Evolutionary conservation across 805 yeast species (phyloP).

Genomic region (Ogataea zsoltii): DNA sequence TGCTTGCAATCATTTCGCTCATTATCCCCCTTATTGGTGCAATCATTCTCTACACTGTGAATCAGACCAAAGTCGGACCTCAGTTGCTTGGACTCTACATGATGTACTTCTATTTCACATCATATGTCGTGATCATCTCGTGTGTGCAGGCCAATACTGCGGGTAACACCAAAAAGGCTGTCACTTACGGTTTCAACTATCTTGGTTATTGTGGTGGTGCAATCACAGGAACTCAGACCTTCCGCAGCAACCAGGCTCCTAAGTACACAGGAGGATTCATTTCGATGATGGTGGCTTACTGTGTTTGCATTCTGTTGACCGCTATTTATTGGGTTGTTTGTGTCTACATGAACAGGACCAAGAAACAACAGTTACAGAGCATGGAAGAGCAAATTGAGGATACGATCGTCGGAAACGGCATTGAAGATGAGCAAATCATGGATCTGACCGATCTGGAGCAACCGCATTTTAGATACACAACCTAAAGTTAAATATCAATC

Average conservation of each 20-base stretch:
- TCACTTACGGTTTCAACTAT: conserved; percentile 35
- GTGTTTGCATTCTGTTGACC: conserved; percentile 8
- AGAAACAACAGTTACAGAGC: neutral
- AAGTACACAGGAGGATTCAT: conserved; percentile 36
- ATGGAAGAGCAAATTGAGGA: neutral
- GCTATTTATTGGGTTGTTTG: conserved; percentile 10
- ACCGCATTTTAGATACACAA: conserved; percentile 10
- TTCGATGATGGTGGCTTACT: conserved; percentile 14
- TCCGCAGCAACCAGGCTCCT: conserved; percentile 49
- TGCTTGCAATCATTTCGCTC: conserved; percentile 13
- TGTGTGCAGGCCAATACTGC: conserved; percentile 39
- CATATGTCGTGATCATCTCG: conserved; percentile 28
- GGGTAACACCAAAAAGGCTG: conserved; percentile 54
- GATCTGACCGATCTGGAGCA: conserved; percentile 13
- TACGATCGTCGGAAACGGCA: conserved; percentile 1
- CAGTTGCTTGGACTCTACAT: conserved; percentile 24
- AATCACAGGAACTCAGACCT: conserved; percentile 54
- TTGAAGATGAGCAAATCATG: conserved; percentile 10
- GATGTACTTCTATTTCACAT: conserved; percentile 26
- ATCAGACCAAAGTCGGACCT: conserved; percentile 10
- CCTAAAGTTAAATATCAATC: neutral
- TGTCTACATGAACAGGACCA: conserved; percentile 6
- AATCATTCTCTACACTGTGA: conserved; percentile 19
- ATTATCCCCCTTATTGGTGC: conserved; percentile 20
- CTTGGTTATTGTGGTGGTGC: conserved; percentile 48